A percentile compares a stretch with the other conserved stretches of the same genome.
phyloP scores from a whole-genome alignment of 1,284 basidiomycete genomes.

The Mrakiaceae sp. region DNA sequence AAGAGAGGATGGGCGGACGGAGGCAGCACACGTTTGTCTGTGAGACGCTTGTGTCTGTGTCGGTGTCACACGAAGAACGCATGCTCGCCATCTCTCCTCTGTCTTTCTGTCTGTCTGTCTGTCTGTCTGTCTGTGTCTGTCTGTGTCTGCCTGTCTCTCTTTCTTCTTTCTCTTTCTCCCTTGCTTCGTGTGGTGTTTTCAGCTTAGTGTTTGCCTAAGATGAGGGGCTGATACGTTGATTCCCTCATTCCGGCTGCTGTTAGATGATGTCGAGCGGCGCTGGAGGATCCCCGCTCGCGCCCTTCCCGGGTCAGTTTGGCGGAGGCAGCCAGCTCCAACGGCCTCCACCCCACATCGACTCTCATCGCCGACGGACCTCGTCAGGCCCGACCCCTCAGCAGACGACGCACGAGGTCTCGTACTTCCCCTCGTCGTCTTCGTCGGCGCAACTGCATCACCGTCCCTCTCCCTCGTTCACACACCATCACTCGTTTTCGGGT shows the following conservation, averaged over 20 bases:
- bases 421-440: neutral
- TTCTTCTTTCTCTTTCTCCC: no score
- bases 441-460: neutral
- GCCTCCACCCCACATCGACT: slow-evolving; percentile 6
- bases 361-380: slow-evolving; percentile 8
- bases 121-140: neutral
- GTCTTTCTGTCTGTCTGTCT: neutral
- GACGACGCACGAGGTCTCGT: neutral
- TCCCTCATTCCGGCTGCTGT: no score
- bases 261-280: slow-evolving; percentile 12
- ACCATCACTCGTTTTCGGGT: neutral
- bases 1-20: neutral
- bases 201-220: no score
- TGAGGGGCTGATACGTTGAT: no score
- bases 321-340: neutral
- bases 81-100: neutral
- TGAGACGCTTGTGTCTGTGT: neutral
- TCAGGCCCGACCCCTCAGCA: neutral
- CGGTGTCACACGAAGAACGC: neutral
- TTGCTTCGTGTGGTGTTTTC: no score
- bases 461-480: neutral
- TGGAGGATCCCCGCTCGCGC: neutral
- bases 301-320: slow-evolving; percentile 4
- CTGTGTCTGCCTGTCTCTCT: neutral
- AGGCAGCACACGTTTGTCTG: neutral